These are phyloP conservation scores for Teratosphaeria nubilosa DNA, from an alignment of 2,329 filamentous ascomycete genomes.

Conservation along the genomic window DNA sequence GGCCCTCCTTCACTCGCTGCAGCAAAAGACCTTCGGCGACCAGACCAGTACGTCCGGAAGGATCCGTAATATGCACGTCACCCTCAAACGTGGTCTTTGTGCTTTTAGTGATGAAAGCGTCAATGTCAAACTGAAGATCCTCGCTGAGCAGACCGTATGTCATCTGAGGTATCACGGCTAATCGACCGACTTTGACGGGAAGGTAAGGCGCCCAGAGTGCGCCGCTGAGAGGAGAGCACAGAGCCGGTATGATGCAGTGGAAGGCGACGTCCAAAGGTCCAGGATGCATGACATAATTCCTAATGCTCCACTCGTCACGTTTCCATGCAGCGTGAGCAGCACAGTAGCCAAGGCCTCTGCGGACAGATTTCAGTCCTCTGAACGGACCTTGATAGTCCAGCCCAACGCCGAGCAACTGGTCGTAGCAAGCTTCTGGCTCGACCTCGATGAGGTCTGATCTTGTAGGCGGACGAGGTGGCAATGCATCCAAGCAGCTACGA, in stretches of 20 bases:
- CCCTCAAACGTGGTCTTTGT: neutral
- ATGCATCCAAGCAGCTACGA: too few relatives aligned
- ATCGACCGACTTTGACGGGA: neutral
- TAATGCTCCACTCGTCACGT: too few relatives aligned
- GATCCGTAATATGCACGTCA: neutral
- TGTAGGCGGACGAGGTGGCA: neutral
- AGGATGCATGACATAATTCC: neutral
- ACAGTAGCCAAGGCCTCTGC: neutral
- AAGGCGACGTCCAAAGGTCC: neutral
- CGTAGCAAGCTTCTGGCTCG: neutral
- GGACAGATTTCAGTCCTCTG: neutral
- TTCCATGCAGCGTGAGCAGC: neutral
- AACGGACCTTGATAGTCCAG: neutral
- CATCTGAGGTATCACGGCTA: neutral
- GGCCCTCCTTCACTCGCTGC: neutral
- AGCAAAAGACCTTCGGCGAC: neutral
- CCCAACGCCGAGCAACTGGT: neutral
- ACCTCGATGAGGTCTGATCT: neutral
- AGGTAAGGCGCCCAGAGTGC: neutral
- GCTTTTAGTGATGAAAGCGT: neutral
- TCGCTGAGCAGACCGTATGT: neutral
- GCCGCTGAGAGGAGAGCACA: neutral
- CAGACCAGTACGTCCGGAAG: neutral
- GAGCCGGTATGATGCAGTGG: neutral
- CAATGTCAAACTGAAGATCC: neutral